Evolutionary conservation across 805 yeast genomes (phyloP).

Genomic region (Zygoascus biomembranicola): DNA sequence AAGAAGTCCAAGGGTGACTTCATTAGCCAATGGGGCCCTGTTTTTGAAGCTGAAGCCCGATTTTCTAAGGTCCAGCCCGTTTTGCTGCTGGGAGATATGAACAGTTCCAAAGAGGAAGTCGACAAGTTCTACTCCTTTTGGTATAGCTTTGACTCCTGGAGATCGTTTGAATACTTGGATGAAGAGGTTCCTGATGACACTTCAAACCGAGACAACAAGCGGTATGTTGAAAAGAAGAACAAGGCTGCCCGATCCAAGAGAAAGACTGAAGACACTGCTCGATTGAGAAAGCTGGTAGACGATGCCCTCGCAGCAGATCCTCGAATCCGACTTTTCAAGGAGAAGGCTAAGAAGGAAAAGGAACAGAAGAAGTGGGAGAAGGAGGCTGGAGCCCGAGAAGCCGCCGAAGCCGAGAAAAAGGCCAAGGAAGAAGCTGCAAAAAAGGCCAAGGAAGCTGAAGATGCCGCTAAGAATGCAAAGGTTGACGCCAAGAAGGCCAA

Average conservation of each 20-base stretch:
- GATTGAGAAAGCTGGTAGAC: conserved; percentile 77
- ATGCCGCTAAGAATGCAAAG: conserved; percentile 50
- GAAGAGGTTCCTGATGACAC: conserved; percentile 99
- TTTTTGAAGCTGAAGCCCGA: conserved; percentile 82
- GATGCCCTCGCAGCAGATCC: conserved; percentile 89
- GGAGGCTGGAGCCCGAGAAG: conserved; percentile 95
- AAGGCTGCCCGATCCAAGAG: conserved; percentile 93
- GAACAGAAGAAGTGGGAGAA: conserved; percentile 95
- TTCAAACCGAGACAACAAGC: conserved; percentile 98
- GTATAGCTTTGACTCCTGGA: conserved; percentile 95
- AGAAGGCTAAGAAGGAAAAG: conserved; percentile 88
- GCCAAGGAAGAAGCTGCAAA: conserved; percentile 84
- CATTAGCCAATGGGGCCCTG: conserved; percentile 87
- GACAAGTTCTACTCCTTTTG: conserved; percentile 87
- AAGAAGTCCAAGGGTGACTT: conserved; percentile 62
- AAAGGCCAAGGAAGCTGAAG: conserved; percentile 69
- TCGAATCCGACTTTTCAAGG: conserved; percentile 87
- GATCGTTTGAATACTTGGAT: conserved; percentile 94
- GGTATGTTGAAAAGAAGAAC: conserved; percentile 96
- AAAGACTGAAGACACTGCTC: conserved; percentile 94
- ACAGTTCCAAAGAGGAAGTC: conserved; percentile 68
- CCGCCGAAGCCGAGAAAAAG: conserved; percentile 83
- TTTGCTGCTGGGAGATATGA: conserved; percentile 65
- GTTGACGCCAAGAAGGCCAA: conserved; percentile 90
- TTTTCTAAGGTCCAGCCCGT: conserved; percentile 89